Conservation (phyloP, 345 rosid species). For the Ricinus communis region DNA sequence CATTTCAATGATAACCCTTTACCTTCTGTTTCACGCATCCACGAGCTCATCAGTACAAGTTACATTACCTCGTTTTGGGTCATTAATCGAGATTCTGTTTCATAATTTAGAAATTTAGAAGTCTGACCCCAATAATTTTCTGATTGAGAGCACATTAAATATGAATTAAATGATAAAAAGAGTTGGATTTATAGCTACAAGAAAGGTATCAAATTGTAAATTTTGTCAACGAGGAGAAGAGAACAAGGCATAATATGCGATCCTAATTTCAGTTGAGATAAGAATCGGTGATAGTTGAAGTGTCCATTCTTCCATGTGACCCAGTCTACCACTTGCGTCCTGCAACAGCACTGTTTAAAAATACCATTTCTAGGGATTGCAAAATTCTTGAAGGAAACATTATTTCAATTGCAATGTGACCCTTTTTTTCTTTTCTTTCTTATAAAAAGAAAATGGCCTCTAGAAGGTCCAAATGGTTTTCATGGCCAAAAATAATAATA, state of each 20-base stretch:
- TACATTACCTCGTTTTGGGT: not conserved
- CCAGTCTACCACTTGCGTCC: not conserved
- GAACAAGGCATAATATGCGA: not conserved
- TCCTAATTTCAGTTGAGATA: conserved; percentile 3
- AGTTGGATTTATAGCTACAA: too few relatives aligned
- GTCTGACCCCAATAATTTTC: too few relatives aligned
- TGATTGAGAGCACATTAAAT: too few relatives aligned
- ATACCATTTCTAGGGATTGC: not conserved
- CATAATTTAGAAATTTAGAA: too few relatives aligned
- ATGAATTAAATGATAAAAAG: too few relatives aligned
- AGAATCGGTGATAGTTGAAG: conserved; percentile 13
- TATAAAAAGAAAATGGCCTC: not conserved
- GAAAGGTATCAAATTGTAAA: not conserved
- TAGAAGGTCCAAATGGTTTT: not conserved
- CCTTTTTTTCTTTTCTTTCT: not conserved
- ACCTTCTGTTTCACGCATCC: not conserved
- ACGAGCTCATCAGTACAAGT: too few relatives aligned
- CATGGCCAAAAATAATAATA: not conserved
- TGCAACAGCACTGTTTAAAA: not conserved
- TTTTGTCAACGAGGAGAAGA: not conserved
- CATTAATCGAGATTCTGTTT: too few relatives aligned
- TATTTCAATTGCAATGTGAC: not conserved
- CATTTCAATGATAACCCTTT: not conserved
- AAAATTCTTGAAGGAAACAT: not conserved
- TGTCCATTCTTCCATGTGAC: conserved; percentile 14